Conservation (phyloP, 2,329 filamentous ascomycete species). For the Trichoderma sp. region DNA sequence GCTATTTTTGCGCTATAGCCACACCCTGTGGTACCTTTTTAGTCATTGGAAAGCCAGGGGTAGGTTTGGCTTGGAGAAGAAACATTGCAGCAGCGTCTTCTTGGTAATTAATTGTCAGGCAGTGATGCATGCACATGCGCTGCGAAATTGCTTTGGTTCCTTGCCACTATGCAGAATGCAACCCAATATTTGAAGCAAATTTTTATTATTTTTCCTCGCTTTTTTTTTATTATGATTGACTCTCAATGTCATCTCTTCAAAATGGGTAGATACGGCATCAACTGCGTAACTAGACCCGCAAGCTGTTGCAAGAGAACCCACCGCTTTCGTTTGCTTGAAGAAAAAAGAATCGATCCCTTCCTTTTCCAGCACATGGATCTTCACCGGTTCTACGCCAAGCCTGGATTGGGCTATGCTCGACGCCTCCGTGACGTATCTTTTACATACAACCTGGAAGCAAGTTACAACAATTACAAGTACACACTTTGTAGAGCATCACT, state of each 20-base stretch:
- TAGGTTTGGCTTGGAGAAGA: neutral
- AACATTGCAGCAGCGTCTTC: neutral
- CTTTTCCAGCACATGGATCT: neutral
- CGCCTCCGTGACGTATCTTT: neutral
- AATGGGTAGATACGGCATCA: neutral
- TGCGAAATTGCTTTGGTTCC: neutral
- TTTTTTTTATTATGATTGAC: neutral
- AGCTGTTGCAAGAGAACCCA: neutral
- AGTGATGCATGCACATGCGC: neutral
- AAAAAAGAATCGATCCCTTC: neutral
- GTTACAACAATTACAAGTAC: neutral
- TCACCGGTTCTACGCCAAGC: conserved; percentile 9
- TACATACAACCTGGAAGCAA: neutral
- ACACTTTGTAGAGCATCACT: neutral
- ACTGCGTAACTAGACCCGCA: neutral
- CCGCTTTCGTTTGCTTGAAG: neutral
- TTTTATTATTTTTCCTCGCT: no score
- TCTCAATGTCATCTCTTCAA: neutral
- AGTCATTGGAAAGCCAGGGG: neutral
- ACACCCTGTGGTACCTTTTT: neutral
- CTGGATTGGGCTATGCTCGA: neutral
- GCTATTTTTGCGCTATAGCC: neutral
- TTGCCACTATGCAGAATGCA: neutral
- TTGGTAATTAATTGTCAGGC: neutral
- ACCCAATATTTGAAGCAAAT: neutral